Evolutionary conservation across 257 asterid species (phyloP).

Genomic region (Fraxinus excelsior): DNA sequence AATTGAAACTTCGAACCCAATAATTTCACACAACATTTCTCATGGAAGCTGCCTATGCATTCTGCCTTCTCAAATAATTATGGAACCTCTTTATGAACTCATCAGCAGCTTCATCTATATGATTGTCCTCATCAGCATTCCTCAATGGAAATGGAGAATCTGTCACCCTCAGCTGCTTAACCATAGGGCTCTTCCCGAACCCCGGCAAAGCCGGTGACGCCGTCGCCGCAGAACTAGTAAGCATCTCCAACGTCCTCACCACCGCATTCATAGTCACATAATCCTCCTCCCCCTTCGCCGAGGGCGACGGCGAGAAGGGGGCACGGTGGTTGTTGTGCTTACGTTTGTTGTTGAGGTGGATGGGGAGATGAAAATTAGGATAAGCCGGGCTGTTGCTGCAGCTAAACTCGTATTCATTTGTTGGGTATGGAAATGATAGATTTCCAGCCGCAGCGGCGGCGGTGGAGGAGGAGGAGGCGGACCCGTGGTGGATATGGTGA

Average conservation of each 20-base stretch:
- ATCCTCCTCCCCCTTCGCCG: slow-evolving; percentile 14
- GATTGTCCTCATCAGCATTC: slow-evolving; percentile 35
- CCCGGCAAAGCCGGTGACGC: slow-evolving; percentile 72
- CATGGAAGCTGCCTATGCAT: slow-evolving; percentile 16
- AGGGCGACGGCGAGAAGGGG: neutral
- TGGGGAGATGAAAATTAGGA: slow-evolving; percentile 15
- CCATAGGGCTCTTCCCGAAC: slow-evolving; percentile 71
- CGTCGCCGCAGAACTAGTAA: slow-evolving; percentile 26
- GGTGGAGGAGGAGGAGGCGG: slow-evolving; percentile 7
- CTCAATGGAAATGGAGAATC: slow-evolving; percentile 59
- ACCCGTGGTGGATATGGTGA: slow-evolving; percentile 8
- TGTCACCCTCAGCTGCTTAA: slow-evolving; percentile 57
- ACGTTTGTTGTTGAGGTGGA: slow-evolving; percentile 31
- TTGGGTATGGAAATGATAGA: neutral
- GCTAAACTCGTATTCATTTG: slow-evolving; percentile 42
- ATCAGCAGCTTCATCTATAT: slow-evolving; percentile 60
- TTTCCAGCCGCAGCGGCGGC: neutral
- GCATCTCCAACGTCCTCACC: slow-evolving; percentile 46
- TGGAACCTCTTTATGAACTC: slow-evolving; percentile 51
- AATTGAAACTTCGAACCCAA: neutral
- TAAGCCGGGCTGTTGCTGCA: slow-evolving; percentile 39
- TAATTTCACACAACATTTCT: too few species aligned
- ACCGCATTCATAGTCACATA: slow-evolving; percentile 12
- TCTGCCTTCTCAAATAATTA: slow-evolving; percentile 43
- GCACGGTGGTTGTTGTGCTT: slow-evolving; percentile 15